Base-by-base conservation (phyloP, 2,329 filamentous ascomycete species). In the Chalara sp. region DNA sequence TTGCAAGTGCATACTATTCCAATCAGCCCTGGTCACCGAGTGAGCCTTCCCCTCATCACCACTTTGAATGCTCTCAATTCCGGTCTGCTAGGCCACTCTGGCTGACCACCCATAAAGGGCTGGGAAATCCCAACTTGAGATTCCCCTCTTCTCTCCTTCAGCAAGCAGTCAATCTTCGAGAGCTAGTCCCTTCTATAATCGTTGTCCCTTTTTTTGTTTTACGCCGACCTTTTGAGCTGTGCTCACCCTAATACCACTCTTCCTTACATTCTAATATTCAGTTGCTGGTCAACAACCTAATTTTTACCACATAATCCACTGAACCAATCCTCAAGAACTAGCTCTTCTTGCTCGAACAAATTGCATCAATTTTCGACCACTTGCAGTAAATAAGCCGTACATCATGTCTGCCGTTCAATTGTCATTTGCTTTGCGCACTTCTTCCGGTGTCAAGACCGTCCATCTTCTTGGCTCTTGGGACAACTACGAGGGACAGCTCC, bases 391-490 rank as follows among this genome's bases (percentile, higher is more conserved):
- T 67, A 65, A 65, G 8, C 35, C 63, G 59, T 63, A 66, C 70
- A 84, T 68, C 76, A 95, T 95, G 89, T 85, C 91, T 72, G 78
- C 89, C 70, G 84, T 93, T 73, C 92, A 96, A 76, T 85, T 96
- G 63, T 92, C 90, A 68, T 97, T 97, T 76, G 86, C 87, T 71
- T 88, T 97, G 71, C 89, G 91, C 76, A 95, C 95, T 70, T 96
- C 91, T 68, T 84, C 89, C 68, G 89, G 90, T 75, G 89, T 95
- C 80, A 96, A 96, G 83, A 92, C 91, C 67, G 92, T 96, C 68
- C 92, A 97, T 70, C 80, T 99, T 62, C 86, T 97, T 73, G 92
- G 92, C 66, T 97, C 92, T 61, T 99, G 92, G 92, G 93, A 99
- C 78, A 88, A 88, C 79, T 99, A 99, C 81, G 78, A 81, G 62